A percentile compares a stretch with the other conserved stretches of the same genome.
Evolutionary conservation across 1,284 basidiomycete genomes (phyloP).

Genomic region (Athelia psychrophila): DNA sequence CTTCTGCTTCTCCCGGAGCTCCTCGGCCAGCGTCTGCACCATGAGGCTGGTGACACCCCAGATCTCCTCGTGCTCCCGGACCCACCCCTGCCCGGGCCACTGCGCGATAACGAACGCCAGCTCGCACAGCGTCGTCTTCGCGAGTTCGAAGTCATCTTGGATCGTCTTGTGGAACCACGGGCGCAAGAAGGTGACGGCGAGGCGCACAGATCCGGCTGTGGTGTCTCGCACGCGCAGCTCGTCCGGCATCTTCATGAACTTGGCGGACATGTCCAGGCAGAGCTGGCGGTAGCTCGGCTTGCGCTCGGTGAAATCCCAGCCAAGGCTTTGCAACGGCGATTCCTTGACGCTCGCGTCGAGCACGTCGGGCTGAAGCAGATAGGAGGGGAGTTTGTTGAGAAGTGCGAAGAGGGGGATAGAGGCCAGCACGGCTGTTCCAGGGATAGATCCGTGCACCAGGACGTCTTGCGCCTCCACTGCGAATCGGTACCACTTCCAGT

Average conservation of each 20-base stretch:
- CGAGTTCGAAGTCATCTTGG: constrained; percentile 44
- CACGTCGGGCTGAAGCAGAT: constrained; percentile 50
- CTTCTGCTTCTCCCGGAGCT: constrained; percentile 51
- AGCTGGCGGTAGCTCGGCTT: constrained; percentile 65
- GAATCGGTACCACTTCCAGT: constrained; percentile 74
- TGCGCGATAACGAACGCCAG: constrained; percentile 60
- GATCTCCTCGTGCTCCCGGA: constrained; percentile 56
- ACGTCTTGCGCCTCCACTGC: constrained; percentile 73
- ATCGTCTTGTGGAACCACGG: constrained; percentile 61
- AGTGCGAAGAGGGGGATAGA: constrained; percentile 65
- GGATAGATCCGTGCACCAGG: constrained; percentile 65
- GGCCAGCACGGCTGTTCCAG: constrained; percentile 58
- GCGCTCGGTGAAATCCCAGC: constrained; percentile 59
- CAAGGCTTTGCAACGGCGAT: constrained; percentile 43
- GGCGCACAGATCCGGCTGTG: constrained; percentile 60
- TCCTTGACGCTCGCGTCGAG: constrained; percentile 26
- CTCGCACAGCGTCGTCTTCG: constrained; percentile 44
- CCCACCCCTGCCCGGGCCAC: constrained; percentile 69
- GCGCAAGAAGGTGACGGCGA: constrained; percentile 62
- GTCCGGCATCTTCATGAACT: constrained; percentile 51
- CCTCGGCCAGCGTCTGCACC: constrained; percentile 58
- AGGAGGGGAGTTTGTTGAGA: constrained; percentile 64
- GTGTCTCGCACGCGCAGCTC: constrained; percentile 61
- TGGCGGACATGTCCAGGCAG: constrained; percentile 62
- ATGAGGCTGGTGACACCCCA: constrained; percentile 54